These are phyloP conservation scores for Flaveria sonorensis DNA, from an alignment of 129 eudicot species.

Conservation along the genomic window DNA sequence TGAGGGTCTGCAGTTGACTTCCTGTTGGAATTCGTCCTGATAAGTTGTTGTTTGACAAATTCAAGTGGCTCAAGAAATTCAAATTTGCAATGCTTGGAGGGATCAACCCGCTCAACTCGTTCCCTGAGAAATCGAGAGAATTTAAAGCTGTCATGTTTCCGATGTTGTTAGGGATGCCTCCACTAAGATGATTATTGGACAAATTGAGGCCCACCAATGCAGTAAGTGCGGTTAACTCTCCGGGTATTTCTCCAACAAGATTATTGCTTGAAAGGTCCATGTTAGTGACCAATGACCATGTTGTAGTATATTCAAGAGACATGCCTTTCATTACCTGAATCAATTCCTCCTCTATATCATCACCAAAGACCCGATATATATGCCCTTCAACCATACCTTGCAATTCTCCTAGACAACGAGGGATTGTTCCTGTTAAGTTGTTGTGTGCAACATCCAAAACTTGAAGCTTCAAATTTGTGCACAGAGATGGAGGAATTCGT, in stretches of 20 bases:
- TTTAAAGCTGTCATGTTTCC: not conserved
- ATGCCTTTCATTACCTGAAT: conserved; percentile 4
- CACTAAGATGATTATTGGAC: conserved; percentile 4
- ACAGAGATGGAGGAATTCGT: conserved; percentile 15
- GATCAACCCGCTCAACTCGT: conserved; percentile 18
- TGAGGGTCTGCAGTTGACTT: not conserved
- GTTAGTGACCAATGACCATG: not conserved
- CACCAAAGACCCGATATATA: no score
- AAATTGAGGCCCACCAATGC: conserved; percentile 5
- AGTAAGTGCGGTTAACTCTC: not conserved
- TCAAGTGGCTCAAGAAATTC: conserved; percentile 5
- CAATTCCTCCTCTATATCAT: not conserved
- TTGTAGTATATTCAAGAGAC: not conserved
- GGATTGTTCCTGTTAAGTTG: conserved; percentile 10
- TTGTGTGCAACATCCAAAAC: conserved; percentile 23
- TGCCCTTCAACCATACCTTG: not conserved
- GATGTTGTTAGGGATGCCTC: not conserved
- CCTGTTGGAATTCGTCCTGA: conserved; percentile 1
- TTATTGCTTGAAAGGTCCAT: not conserved
- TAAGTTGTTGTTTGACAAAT: conserved; percentile 13
- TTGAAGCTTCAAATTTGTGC: not conserved
- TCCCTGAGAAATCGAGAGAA: conserved; percentile 29
- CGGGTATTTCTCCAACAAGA: not conserved
- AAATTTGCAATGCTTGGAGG: conserved; percentile 5
- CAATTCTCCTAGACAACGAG: conserved; percentile 16